Conservation (phyloP, 805 yeast species). For the Starmerella kuoi region DNA sequence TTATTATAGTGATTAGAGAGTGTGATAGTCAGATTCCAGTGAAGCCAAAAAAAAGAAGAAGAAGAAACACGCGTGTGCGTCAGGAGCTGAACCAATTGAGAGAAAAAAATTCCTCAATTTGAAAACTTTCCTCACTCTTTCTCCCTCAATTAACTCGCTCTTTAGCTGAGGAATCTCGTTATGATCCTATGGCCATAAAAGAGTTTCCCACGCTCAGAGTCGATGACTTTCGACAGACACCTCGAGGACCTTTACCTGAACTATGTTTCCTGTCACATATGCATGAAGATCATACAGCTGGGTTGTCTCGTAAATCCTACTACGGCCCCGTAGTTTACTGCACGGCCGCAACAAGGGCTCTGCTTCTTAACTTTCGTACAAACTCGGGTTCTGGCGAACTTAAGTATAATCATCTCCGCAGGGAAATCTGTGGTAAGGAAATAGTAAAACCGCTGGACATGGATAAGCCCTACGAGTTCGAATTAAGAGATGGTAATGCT, state of each 20-base stretch:
- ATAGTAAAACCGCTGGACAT: constrained; percentile 16
- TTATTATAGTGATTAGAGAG: no score
- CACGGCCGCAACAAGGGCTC: constrained; percentile 32
- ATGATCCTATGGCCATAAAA: constrained; percentile 25
- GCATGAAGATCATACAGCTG: constrained; percentile 44
- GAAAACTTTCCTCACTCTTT: no score
- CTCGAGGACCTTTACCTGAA: constrained; percentile 21
- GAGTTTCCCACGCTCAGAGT: constrained; percentile 41
- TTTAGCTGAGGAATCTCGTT: no score
- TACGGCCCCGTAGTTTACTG: constrained; percentile 38
- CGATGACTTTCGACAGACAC: constrained; percentile 25
- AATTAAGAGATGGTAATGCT: constrained; percentile 3
- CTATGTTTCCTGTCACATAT: constrained; percentile 38
- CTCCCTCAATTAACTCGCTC: no score
- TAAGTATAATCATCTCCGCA: constrained; percentile 22
- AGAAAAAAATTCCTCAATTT: no score
- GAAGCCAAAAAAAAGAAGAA: no score
- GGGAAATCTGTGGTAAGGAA: constrained; percentile 21
- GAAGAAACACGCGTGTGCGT: no score
- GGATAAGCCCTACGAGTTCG: constrained; percentile 11
- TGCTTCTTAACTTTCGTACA: constrained; percentile 20
- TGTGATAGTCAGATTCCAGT: no score
- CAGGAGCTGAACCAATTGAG: no score
- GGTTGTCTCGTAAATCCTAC: constrained; percentile 32
- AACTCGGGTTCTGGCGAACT: constrained; percentile 19